Evolutionary conservation across 495 filamentous ascomycete genomes (phyloP).

Genomic region (Mytilinidion resinicola): DNA sequence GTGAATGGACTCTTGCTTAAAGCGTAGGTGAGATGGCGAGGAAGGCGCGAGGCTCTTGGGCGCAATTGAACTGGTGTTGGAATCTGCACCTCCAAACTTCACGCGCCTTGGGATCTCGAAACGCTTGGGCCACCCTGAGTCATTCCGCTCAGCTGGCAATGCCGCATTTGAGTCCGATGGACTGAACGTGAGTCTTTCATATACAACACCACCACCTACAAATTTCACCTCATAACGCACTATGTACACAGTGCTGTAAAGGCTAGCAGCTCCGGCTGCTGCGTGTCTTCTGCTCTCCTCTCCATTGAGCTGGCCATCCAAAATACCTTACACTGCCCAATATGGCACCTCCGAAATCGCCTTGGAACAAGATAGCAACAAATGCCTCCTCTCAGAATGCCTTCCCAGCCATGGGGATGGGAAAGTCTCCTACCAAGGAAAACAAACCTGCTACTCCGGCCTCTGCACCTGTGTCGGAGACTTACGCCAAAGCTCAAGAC

Average conservation of each 20-base stretch:
- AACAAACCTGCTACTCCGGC: constrained; percentile 3
- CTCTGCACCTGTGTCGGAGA: constrained; percentile 33
- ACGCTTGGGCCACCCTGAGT: too few species aligned
- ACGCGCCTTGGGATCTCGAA: too few species aligned
- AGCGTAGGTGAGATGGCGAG: too few species aligned
- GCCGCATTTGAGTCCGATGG: too few species aligned
- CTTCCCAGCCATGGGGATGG: constrained; percentile 13
- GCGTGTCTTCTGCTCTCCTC: constrained; percentile 30
- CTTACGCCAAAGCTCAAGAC: constrained; percentile 73
- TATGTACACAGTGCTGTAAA: constrained; percentile 28
- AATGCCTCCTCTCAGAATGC: constrained; percentile 11
- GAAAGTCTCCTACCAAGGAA: constrained; percentile 12
- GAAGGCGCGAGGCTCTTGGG: too few species aligned
- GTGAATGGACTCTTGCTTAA: too few species aligned
- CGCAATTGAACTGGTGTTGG: too few species aligned
- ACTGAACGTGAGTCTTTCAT: too few species aligned
- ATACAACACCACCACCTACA: too few species aligned
- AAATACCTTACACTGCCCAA: constrained; percentile 22
- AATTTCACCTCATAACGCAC: not conserved
- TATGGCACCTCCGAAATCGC: constrained; percentile 37
- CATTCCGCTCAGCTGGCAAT: too few species aligned
- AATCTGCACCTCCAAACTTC: too few species aligned
- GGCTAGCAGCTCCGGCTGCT: constrained; percentile 41
- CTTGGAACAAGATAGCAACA: constrained; percentile 25
- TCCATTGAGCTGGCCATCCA: constrained; percentile 21